phyloP scores from a whole-genome alignment of 192 early-diverging fungal genomes.

The Backusella macrospora region DNA sequence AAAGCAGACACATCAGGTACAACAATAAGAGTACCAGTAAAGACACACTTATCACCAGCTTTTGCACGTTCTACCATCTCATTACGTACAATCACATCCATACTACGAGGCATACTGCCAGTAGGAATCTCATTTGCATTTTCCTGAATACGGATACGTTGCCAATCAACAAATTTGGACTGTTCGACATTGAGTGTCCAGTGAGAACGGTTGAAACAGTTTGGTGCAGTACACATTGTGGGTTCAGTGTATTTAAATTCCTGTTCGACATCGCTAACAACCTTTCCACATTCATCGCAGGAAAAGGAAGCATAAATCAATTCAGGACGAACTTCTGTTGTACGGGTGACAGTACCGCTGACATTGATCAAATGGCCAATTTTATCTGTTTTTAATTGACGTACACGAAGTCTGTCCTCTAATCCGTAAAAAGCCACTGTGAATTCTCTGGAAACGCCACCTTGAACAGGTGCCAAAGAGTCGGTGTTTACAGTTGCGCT shows the following conservation, averaged over 20 bases:
- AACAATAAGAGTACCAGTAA: conserved; percentile 90
- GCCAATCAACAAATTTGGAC: conserved; percentile 96
- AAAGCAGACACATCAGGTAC: conserved; percentile 89
- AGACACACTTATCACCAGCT: conserved; percentile 89
- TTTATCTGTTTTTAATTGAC: conserved; percentile 81
- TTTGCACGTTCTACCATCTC: conserved; percentile 94
- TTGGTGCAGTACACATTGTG: conserved; percentile 27
- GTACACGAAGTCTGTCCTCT: conserved; percentile 64
- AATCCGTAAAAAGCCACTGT: conserved; percentile 72
- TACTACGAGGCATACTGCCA: conserved; percentile 89
- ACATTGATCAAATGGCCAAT: conserved; percentile 84
- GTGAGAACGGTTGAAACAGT: conserved; percentile 47
- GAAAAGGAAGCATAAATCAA: conserved; percentile 88
- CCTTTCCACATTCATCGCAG: conserved; percentile 79
- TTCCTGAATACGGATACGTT: conserved; percentile 95
- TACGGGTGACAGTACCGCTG: conserved; percentile 94
- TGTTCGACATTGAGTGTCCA: conserved; percentile 85
- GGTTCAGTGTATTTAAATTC: conserved; percentile 94
- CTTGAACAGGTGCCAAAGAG: conserved; percentile 40
- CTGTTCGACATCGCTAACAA: conserved; percentile 88
- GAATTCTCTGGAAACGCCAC: conserved; percentile 68
- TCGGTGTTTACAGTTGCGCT: conserved; percentile 56
- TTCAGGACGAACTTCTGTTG: conserved; percentile 96
- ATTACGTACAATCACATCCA: conserved; percentile 94
- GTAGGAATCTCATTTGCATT: conserved; percentile 95